A percentile compares a stretch with the other conserved stretches of the same genome.
These are phyloP conservation scores for Penicillium sp. DNA, from an alignment of 2,329 filamentous ascomycete genomes.

Conservation along the genomic window DNA sequence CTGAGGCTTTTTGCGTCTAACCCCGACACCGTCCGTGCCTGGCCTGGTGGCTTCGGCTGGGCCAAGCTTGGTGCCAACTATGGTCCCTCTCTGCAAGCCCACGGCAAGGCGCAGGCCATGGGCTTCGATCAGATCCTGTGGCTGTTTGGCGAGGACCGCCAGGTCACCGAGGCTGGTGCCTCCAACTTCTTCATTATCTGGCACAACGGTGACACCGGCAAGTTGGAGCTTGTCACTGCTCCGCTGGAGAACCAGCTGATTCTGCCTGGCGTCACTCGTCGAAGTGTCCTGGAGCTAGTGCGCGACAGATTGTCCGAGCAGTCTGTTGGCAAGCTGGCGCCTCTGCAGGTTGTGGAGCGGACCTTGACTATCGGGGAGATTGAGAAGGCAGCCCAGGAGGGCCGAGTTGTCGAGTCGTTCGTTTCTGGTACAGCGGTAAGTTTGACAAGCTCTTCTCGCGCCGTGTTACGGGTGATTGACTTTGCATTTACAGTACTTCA, in stretches of 20 bases:
- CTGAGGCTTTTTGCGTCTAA: constrained; percentile 73
- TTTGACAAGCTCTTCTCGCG: no score
- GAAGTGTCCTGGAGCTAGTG: constrained; percentile 72
- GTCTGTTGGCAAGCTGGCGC: constrained; percentile 51
- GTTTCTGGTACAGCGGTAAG: constrained; percentile 80
- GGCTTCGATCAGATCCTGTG: constrained; percentile 93
- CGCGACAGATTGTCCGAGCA: constrained; percentile 56
- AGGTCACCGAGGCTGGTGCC: constrained; percentile 86
- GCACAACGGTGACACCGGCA: constrained; percentile 56
- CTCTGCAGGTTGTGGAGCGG: constrained; percentile 81
- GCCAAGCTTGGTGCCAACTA: constrained; percentile 95
- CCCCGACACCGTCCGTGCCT: constrained; percentile 82
- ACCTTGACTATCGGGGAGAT: constrained; percentile 80
- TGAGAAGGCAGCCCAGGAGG: constrained; percentile 67
- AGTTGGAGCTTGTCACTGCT: constrained; percentile 73
- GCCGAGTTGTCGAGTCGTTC: constrained; percentile 78
- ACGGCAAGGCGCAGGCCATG: constrained; percentile 65
- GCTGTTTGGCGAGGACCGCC: constrained; percentile 74
- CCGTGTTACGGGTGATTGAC: no score
- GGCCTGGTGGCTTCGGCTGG: constrained; percentile 89
- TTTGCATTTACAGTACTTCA: constrained; percentile 57
- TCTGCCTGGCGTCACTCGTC: constrained; percentile 81
- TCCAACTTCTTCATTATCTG: constrained; percentile 89
- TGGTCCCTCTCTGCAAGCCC: constrained; percentile 76
- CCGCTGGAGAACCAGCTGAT: constrained; percentile 80